Conservation (phyloP, 306 rosid genomes). For the Elaeagnus macrophylla region DNA sequence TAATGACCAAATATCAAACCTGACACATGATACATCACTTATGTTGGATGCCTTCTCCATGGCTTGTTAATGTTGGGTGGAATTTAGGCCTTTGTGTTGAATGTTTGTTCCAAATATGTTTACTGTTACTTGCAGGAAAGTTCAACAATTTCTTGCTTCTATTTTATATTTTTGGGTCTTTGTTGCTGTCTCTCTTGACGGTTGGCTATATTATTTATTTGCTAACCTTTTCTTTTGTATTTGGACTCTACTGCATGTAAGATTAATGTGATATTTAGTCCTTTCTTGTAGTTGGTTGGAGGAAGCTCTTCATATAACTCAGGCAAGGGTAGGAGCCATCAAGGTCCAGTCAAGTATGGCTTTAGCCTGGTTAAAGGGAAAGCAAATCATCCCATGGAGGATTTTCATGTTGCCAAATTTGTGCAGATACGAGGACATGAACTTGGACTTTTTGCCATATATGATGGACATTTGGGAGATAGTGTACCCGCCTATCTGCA, state of each 20-base stretch:
- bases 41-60: no score
- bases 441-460: constrained; percentile 81
- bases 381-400: constrained; percentile 92
- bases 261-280: not conserved
- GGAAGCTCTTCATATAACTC: constrained; percentile 63
- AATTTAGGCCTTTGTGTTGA: no score
- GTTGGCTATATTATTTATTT: no score
- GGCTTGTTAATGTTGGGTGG: no score
- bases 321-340: constrained; percentile 71
- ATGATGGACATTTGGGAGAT: constrained; percentile 83
- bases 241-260: not conserved
- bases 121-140: no score
- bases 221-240: no score
- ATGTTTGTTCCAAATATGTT: no score
- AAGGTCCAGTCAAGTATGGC: constrained; percentile 60
- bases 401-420: constrained; percentile 71
- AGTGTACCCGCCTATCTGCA: constrained; percentile 73
- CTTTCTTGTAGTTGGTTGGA: constrained; percentile 44
- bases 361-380: constrained; percentile 78
- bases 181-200: no score
- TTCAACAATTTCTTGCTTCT: no score
- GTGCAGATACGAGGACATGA: constrained; percentile 38
- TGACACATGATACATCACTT: no score
- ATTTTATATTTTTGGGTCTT: no score
- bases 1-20: no score